phyloP scores from a whole-genome alignment of 2,329 filamentous ascomycete genomes.

The Pseudogymnoascus sp. region DNA sequence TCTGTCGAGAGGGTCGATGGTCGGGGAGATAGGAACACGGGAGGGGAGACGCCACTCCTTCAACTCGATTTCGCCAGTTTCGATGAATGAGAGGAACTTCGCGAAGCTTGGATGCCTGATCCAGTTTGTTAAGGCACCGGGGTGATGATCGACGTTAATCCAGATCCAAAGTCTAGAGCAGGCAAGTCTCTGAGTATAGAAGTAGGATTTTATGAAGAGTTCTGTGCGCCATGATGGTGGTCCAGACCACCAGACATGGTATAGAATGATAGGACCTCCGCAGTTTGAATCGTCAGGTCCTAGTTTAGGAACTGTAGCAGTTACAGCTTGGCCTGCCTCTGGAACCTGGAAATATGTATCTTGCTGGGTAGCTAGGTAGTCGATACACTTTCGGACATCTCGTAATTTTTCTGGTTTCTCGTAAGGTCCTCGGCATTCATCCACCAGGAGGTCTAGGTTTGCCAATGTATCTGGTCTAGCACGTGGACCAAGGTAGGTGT shows the following conservation, averaged over 20 bases:
- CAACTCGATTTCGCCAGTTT: background rate
- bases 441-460: background rate
- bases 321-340: no score
- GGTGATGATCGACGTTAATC: background rate
- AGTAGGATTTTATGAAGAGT: constrained; percentile 2
- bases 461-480: background rate
- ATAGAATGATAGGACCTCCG: background rate
- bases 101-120: background rate
- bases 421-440: constrained; percentile 1
- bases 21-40: background rate
- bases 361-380: constrained; percentile 5
- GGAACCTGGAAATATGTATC: background rate
- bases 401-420: background rate
- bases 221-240: constrained; percentile 3
- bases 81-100: constrained; percentile 5
- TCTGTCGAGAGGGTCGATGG: background rate
- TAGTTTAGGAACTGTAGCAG: background rate
- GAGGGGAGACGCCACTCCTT: constrained; percentile 2
- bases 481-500: background rate
- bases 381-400: background rate
- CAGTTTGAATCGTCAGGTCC: background rate
- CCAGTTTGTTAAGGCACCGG: background rate
- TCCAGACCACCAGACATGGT: constrained; percentile 7
- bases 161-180: constrained; percentile 6
- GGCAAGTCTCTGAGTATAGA: background rate